Evolutionary conservation across 2,329 filamentous ascomycete species (phyloP), one percentile per base, ranked within the genome.

Genomic region (Aureobasidium sp.): DNA sequence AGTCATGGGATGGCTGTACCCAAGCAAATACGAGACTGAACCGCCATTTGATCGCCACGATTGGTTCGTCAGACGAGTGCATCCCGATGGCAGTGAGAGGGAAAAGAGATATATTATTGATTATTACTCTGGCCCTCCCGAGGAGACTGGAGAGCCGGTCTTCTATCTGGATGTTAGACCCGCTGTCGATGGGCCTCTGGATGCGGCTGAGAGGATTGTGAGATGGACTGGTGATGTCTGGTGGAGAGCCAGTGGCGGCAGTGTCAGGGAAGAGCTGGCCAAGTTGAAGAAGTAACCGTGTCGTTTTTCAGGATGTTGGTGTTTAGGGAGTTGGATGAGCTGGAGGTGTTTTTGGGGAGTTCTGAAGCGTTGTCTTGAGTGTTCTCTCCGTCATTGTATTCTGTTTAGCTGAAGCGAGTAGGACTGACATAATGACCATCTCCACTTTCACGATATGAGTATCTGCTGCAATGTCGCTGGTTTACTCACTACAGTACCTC

Each of bases 11-110:
- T 86, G 84, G 80, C 70, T 93, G 22, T 95, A 90, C 73, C 94
- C 94, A 0, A 79, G 83, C 64, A 87, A 86, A 70, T 99, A 89
- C 76, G 88, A 79, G 5, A 87, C 87, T 8, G 87, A 91, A 59
- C 89, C 91, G 12, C 94, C 94, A 1, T 99, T 99, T 70, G 94
- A 99, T 75, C 86, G 94, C 65, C 94, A 99, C 73, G 94, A 99
- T 74, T 99, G 94, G 94, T 97, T 88, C 72, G 89, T 99, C 45
- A 83, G 89, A 66, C 83, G 94, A 65, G 82, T 87, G 37, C 76
- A 83, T 53, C 77, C 80, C 5, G 80, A 86, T 60, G 90, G 89
- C 31, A 73, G 86, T 63, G 81, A 79, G 69, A 88, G 87, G 72
- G 87, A 97, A 78, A 80, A 97, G 49, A 85, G 94, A 70, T 99